Evolutionary conservation across 495 filamentous ascomycete species (phyloP).

Genomic region (Barbatosphaeria neglecta): DNA sequence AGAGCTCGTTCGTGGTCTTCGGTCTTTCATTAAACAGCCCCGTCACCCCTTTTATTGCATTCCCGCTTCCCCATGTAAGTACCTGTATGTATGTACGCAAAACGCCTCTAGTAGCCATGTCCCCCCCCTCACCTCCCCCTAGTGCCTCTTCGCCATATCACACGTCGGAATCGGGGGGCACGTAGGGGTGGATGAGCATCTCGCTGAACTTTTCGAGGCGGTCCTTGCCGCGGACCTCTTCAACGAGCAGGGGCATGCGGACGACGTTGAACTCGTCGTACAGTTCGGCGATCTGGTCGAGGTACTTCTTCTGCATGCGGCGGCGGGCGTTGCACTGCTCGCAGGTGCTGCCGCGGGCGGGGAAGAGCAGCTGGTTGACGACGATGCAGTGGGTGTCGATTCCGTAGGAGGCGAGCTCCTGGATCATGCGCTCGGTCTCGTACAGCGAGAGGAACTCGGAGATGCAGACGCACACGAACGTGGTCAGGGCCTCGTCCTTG

Average conservation of each 20-base stretch:
- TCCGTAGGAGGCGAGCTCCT: constrained; percentile 83
- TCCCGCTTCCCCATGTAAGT: background rate
- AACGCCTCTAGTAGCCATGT: background rate
- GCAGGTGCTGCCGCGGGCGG: constrained; percentile 72
- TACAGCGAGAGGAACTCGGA: constrained; percentile 95
- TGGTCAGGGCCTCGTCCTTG: constrained; percentile 91
- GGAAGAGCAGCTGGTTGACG: constrained; percentile 95
- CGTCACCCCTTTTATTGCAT: no score
- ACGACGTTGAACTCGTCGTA: constrained; percentile 99
- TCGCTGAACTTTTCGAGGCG: constrained; percentile 85
- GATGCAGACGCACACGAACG: constrained; percentile 97
- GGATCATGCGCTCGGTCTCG: constrained; percentile 99
- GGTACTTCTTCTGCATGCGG: constrained; percentile 99
- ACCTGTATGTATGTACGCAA: background rate
- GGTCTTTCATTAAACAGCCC: background rate
- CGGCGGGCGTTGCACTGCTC: constrained; percentile 91
- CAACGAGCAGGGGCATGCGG: constrained; percentile 87
- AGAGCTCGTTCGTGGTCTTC: no score
- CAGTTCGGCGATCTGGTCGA: constrained; percentile 96
- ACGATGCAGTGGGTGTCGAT: constrained; percentile 98
- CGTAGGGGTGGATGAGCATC: constrained; percentile 80
- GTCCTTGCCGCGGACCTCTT: constrained; percentile 93
- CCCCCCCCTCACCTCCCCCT: no score
- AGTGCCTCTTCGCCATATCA: constrained; percentile 1
- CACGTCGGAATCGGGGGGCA: constrained; percentile 46